Evolutionary conservation across 1,139 yeast species (phyloP).

Genomic region (Saccharomycopsis phalli): DNA sequence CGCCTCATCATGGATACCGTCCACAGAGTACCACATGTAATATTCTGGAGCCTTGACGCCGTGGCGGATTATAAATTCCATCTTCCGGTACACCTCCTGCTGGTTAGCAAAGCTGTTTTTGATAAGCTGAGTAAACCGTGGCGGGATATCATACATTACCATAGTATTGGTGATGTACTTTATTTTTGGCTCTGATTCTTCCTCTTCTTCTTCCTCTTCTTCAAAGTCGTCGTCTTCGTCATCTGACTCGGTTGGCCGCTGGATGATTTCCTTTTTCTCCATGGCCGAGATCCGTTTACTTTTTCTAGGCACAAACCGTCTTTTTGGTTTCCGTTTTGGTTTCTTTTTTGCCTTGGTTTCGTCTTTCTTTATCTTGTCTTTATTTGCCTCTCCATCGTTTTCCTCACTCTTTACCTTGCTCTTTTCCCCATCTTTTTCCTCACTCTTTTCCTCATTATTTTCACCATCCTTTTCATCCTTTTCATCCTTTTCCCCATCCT

Average conservation of each 20-base stretch:
- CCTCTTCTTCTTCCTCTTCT: conserved; percentile 1
- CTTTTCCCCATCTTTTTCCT: not conserved
- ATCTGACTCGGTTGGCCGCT: conserved; percentile 7
- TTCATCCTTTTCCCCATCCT: conserved; percentile 20
- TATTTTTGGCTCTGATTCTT: conserved; percentile 13
- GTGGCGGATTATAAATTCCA: conserved; percentile 50
- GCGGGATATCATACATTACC: conserved; percentile 53
- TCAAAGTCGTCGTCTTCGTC: conserved; percentile 9
- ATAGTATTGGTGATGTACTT: conserved; percentile 44
- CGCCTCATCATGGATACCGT: conserved; percentile 62
- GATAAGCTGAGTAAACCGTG: conserved; percentile 59
- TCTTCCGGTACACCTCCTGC: conserved; percentile 46
- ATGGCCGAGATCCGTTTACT: conserved; percentile 10
- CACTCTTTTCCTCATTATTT: not conserved
- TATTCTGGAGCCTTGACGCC: conserved; percentile 58
- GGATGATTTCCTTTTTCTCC: conserved; percentile 4
- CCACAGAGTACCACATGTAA: conserved; percentile 79
- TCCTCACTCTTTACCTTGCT: conserved; percentile 1
- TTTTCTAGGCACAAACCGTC: conserved; percentile 15
- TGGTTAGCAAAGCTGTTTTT: conserved; percentile 55
- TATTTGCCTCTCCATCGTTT: not conserved
- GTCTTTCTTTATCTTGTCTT: not conserved
- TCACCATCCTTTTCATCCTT: conserved; percentile 15
- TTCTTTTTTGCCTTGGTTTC: conserved; percentile 6
- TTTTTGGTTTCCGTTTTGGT: conserved; percentile 8